Conservation (phyloP, 371 early-diverging fungal genomes). For the Zopfochytrium polystomum region DNA sequence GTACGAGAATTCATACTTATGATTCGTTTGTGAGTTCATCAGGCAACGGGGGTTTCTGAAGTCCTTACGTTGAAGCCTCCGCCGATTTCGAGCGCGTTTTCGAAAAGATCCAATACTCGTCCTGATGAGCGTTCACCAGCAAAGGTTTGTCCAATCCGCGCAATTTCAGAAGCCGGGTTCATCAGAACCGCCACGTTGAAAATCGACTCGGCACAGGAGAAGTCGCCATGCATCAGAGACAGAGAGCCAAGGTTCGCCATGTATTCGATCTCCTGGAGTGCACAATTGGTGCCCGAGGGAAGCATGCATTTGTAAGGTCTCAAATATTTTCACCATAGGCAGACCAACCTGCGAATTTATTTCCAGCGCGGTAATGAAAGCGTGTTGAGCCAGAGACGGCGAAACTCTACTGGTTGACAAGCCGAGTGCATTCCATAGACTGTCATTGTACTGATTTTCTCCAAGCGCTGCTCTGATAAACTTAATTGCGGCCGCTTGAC, state of each 20-base stretch:
- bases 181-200: background rate
- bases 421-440: slow-evolving; percentile 77
- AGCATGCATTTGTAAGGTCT: too few species aligned
- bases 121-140: background rate
- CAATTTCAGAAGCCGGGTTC: background rate
- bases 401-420: slow-evolving; percentile 55
- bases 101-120: too few species aligned
- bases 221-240: background rate
- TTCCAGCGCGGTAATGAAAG: slow-evolving; percentile 76
- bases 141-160: background rate
- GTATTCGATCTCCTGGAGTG: background rate
- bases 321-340: too few species aligned
- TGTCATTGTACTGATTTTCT: slow-evolving; percentile 55
- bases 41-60: too few species aligned
- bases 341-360: slow-evolving; percentile 59
- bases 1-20: too few species aligned
- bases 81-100: too few species aligned
- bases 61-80: too few species aligned
- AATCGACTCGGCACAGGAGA: background rate
- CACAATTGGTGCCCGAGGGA: too few species aligned
- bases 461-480: slow-evolving; percentile 61
- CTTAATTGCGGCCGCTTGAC: slow-evolving; percentile 19
- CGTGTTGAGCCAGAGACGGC: slow-evolving; percentile 74
- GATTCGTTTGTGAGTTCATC: too few species aligned
- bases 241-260: background rate